A percentile compares a stretch with the other conserved stretches of the same genome.
phyloP scores from a whole-genome alignment of 805 yeast genomes.

The Ogataea dorogensis region DNA sequence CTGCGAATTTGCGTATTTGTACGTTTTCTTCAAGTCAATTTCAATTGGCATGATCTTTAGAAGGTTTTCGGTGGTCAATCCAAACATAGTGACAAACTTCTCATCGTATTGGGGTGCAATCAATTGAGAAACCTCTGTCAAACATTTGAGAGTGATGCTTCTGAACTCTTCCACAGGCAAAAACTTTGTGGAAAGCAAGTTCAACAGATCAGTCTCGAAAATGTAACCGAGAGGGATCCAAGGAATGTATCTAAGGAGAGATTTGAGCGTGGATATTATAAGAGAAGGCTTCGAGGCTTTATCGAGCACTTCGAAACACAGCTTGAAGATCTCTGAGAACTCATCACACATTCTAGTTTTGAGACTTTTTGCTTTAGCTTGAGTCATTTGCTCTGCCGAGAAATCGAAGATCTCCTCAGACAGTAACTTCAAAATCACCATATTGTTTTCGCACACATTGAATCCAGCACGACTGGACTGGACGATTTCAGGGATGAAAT shows the following conservation, averaged over 20 bases:
- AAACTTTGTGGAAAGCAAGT: conserved; percentile 70
- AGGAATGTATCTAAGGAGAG: conserved; percentile 79
- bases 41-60: conserved; percentile 65
- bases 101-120: conserved; percentile 52
- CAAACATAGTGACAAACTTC: conserved; percentile 68
- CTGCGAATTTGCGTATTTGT: conserved; percentile 68
- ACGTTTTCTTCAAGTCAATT: conserved; percentile 69
- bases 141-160: conserved; percentile 82
- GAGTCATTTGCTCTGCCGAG: conserved; percentile 95
- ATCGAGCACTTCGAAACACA: conserved; percentile 91
- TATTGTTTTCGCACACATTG: conserved; percentile 96
- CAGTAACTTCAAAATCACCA: conserved; percentile 83
- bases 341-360: conserved; percentile 84
- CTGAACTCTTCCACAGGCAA: conserved; percentile 77
- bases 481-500: conserved; percentile 90
- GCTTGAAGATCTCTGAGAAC: conserved; percentile 87
- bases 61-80: conserved; percentile 69
- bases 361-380: conserved; percentile 82
- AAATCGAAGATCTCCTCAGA: conserved; percentile 96
- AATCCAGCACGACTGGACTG: conserved; percentile 78
- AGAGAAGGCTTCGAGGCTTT: conserved; percentile 83
- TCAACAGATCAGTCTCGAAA: conserved; percentile 81
- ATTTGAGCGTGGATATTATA: conserved; percentile 78
- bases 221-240: conserved; percentile 94
- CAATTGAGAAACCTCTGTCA: conserved; percentile 84